Evolutionary conservation across 2,329 filamentous ascomycete genomes (phyloP).

Genomic region (Fusarium sacchari): DNA sequence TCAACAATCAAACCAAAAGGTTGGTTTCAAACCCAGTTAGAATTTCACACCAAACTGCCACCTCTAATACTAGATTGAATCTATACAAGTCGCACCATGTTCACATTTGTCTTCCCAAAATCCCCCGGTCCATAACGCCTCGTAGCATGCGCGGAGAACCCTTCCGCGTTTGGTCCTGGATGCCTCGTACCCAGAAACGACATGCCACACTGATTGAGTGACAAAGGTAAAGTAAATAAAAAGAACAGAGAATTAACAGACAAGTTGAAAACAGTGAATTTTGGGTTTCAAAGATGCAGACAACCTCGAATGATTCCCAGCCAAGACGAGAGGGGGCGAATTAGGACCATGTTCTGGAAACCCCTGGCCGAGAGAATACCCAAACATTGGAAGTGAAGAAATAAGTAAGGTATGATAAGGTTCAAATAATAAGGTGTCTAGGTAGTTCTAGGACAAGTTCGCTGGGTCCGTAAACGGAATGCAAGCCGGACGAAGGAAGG

Average conservation of each 20-base stretch:
- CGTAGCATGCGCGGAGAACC: conserved; percentile 44
- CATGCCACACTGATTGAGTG: conserved; percentile 40
- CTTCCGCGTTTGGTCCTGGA: conserved; percentile 41
- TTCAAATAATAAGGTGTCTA: conserved; percentile 45
- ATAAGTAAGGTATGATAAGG: conserved; percentile 35
- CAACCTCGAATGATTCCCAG: conserved; percentile 31
- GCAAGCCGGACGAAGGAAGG: conserved; percentile 34
- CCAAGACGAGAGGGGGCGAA: conserved; percentile 30
- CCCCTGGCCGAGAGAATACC: conserved; percentile 40
- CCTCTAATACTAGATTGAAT: conserved; percentile 46
- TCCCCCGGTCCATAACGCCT: conserved; percentile 43
- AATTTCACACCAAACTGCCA: conserved; percentile 44
- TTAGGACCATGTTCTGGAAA: conserved; percentile 40
- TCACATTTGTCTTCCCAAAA: conserved; percentile 46
- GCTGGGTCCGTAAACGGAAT: conserved; percentile 39
- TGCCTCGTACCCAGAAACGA: conserved; percentile 45
- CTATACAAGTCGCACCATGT: conserved; percentile 46
- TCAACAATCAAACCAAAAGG: background rate
- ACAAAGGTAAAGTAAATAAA: conserved; percentile 17
- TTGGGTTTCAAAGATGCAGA: conserved; percentile 33
- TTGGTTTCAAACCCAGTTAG: conserved; percentile 37
- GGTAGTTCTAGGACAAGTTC: conserved; percentile 42
- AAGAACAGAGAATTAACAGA: conserved; percentile 31
- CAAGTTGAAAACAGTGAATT: conserved; percentile 16
- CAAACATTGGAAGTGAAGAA: conserved; percentile 40